Evolutionary conservation across 768 basidiomycete genomes (phyloP), one percentile per base, ranked within the genome.

Genomic region (Pulveroboletus sp.): DNA sequence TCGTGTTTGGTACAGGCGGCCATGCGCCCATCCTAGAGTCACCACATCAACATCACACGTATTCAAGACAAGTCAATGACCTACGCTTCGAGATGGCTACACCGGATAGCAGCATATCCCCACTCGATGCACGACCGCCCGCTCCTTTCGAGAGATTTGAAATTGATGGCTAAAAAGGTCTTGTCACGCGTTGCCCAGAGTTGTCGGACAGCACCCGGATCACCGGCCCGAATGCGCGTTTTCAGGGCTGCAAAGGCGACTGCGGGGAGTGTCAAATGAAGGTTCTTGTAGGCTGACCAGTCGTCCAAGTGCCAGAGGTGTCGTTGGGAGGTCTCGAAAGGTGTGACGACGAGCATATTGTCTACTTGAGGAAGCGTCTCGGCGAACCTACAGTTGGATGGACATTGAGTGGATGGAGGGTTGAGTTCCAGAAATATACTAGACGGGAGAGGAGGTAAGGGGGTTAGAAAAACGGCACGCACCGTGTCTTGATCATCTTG

Each of bases 401-500:
- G 14, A 44, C 17, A 41, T 33, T 6, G 12, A 30, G 1, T 47
- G 30, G n/a, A 40, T 15, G n/a, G 31, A 39, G 5, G 24, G 8
- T 24, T 45, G 40, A 38, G 40, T 35, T n/a, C n/a, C 32, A 17
- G 17, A 43, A 49, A 17, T 38, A 33, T 11, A 26, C 43, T 14
- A 12, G 10, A 21, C 27, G 14, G 12, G 32, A 26, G 12, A 40
- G 33, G 24, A 31, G 15, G 36, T 11, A 31, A 33, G 3, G 8
- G n/a, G n/a, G n/a, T 5, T 9, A 21, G 24, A 36, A 5, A 36
- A 40, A 40, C 46, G 17, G 12, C 39, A 47, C 38, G 15, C 54
- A 82, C 86, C 88, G 78, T 3, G 85, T 87, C 70, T 87, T 87
- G 59, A 92, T 82, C 89, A 91, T 92, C 70, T 84, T 87, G 42